Evolutionary conservation across 2,329 filamentous ascomycete genomes (phyloP), one percentile per base, ranked within the genome.

Genomic region (Verticillium longisporum): DNA sequence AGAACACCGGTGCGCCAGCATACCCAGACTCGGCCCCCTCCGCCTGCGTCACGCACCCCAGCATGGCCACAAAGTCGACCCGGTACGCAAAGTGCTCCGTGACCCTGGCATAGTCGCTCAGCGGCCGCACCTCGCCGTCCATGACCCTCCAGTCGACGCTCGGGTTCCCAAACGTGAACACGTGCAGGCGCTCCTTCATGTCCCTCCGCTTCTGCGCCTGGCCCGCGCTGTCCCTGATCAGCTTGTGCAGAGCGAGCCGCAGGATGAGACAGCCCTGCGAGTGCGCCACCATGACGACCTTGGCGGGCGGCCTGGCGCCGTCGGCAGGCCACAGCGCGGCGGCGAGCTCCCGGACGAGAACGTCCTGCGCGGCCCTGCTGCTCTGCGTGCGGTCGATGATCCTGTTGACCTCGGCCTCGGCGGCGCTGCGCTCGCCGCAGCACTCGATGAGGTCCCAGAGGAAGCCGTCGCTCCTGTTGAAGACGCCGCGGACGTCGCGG

Each of bases 381-480:
- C 56, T 57, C 56, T 41, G n/a, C 36, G 61, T 59, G n/a, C 59
- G 59, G 31, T 57, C 34, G 38, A 61, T 60, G 18, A 63, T 56
- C 14, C 15, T 33, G 34, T 63, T 63, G 15, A 32, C 33, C 26
- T 36, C 26, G 10, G 15, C 33, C 5, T 33, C 53, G 18, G 14
- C 54, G 32, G 59, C 55, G 15, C 56, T 55, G 18, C 58, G 55
- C 58, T 63, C 62, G n/a, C 62, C 62, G 11, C 56, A 57, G 56
- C 56, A 57, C 56, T 57, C 56, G 33, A 64, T 58, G 14, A 64
- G 31, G 38, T 64, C 63, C 63, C 63, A 64, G 34, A 64, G 60
- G 41, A 64, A 61, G 13, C 63, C 61, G 45, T 64, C 63, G 36
- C 59, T 60, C 34, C 63, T 55, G 60, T 64, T 64, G 55, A 56